These are phyloP conservation scores for Candida adriatica DNA, from an alignment of 805 yeast genomes.

Conservation along the genomic window DNA sequence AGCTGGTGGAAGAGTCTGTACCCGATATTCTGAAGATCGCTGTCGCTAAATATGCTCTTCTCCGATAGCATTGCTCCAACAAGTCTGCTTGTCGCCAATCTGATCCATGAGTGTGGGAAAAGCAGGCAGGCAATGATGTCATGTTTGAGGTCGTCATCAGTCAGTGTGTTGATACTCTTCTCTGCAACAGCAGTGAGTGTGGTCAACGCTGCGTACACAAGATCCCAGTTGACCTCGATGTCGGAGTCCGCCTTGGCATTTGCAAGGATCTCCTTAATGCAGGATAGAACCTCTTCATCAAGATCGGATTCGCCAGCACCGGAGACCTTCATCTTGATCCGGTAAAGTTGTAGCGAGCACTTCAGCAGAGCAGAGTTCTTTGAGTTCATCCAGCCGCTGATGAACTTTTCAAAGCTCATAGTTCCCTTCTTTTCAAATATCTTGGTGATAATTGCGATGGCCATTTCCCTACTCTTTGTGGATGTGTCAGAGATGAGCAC, in stretches of 20 bases:
- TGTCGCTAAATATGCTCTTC: constrained; percentile 29
- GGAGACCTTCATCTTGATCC: constrained; percentile 43
- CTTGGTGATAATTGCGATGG: constrained; percentile 50
- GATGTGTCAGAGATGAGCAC: constrained; percentile 73
- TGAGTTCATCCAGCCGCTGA: constrained; percentile 53
- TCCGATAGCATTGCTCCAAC: constrained; percentile 40
- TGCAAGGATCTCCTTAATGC: constrained; percentile 28
- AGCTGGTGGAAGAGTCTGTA: constrained; percentile 69
- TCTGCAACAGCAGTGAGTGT: constrained; percentile 39
- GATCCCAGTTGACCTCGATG: constrained; percentile 62
- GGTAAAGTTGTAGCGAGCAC: constrained; percentile 71
- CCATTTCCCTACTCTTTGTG: constrained; percentile 77
- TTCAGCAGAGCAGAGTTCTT: constrained; percentile 47
- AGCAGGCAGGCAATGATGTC: constrained; percentile 48
- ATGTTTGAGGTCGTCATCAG: constrained; percentile 30
- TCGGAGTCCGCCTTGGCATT: constrained; percentile 32
- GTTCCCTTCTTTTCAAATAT: constrained; percentile 45
- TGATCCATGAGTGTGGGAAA: constrained; percentile 90
- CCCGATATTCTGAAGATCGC: constrained; percentile 60
- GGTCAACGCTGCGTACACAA: constrained; percentile 59
- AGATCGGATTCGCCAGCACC: constrained; percentile 36
- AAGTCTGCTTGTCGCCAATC: constrained; percentile 58
- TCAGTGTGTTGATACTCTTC: constrained; percentile 19
- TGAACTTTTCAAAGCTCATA: constrained; percentile 29
- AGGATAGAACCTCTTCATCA: constrained; percentile 33